Evolutionary conservation across 805 yeast species (phyloP), one percentile per base, ranked within the genome.

Genomic region (Metschnikowia gruessii): DNA sequence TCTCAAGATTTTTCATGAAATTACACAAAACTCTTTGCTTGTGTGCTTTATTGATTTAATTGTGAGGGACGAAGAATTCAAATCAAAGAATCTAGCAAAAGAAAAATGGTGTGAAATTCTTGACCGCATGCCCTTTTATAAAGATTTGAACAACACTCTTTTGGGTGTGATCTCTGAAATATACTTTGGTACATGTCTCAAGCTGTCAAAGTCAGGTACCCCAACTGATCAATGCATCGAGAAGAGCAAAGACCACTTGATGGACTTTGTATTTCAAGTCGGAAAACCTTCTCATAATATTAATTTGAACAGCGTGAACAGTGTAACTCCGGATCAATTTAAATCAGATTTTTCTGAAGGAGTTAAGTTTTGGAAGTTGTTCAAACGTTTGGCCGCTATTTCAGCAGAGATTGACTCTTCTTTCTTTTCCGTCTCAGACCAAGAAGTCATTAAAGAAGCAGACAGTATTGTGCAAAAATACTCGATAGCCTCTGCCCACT

Each of bases 31-130:
- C 52, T 64, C 82, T n/a, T 60, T 81, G 24, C 85, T 81, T 53
- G 55, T 71, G 73, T 39, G 75, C 72, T 42, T 57, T 72, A 48
- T 76, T 73, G 58, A 79, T 82, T 17, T 72, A 75, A 42, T 72
- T 76, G 59, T 69, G 75, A 52, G 79, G 29, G 68, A 65, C 42
- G 66, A 66, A 26, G 53, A 81, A 26, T 74, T 82, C 44, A 82
- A 87, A 58, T 57, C 74, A 9, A 62, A 68, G 0, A 68, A 67
- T 45, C 46, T 49, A 3, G 59, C 68, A 4, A 78, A 75, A 52
- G 51, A 59, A 15, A 75, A 77, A 2, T 89, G 96, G 96, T 66
- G 72, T 40, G 51, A 66, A 7, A 63, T 89, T 37, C 77, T 80
- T 2, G 56, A 66, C 11, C 72, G 77, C 49, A 57, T 85, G 42